Percentiles rank a stretch among this genome's conserved stretches.
These are phyloP conservation scores for Leccinum griseonigrum DNA, from an alignment of 1,284 basidiomycete genomes.

Conservation along the genomic window DNA sequence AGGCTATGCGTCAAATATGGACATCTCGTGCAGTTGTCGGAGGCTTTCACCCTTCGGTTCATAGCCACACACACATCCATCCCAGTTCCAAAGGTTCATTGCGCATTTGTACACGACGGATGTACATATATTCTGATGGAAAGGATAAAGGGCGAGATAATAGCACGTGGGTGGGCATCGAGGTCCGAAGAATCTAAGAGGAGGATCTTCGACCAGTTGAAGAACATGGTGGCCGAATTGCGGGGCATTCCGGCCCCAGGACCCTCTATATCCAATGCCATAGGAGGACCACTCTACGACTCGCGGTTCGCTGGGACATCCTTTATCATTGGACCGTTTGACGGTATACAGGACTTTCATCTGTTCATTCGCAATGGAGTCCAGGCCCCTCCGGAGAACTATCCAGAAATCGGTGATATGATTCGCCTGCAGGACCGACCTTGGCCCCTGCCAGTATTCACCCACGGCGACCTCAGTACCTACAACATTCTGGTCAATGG, in stretches of 20 bases:
- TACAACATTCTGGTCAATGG: no score
- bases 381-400: not conserved
- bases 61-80: no score
- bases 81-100: slow-evolving; percentile 6
- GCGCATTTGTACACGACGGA: not conserved
- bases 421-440: not conserved
- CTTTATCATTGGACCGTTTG: not conserved
- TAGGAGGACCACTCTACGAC: slow-evolving; percentile 1
- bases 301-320: not conserved
- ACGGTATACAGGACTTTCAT: slow-evolving; percentile 1
- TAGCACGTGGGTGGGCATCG: not conserved
- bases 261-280: not conserved
- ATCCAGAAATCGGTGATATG: not conserved
- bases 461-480: no score
- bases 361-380: not conserved
- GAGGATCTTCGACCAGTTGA: slow-evolving; percentile 2
- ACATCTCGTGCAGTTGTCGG: no score
- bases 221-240: slow-evolving; percentile 3
- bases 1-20: no score
- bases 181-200: not conserved
- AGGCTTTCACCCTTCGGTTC: no score
- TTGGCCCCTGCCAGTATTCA: not conserved
- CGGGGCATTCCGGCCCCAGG: not conserved
- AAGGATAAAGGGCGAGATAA: not conserved
- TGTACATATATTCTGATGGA: slow-evolving; percentile 10